Percentiles rank a stretch among this genome's conserved stretches.
Evolutionary conservation across 2,329 filamentous ascomycete genomes (phyloP).

Genomic region (Thermomyces lanuginosus): DNA sequence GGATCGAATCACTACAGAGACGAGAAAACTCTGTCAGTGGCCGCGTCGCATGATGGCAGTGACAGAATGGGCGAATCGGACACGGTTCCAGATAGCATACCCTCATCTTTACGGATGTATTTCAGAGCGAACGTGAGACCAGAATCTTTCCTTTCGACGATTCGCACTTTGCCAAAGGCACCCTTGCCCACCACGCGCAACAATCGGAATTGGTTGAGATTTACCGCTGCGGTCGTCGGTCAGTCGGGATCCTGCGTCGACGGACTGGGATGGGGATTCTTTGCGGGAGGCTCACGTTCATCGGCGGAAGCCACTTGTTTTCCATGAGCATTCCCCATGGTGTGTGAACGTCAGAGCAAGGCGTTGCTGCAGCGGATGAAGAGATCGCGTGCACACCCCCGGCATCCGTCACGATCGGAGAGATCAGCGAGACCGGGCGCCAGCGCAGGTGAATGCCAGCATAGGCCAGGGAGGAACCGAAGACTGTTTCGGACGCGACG

Average conservation of each 20-base stretch:
- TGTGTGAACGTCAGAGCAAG: conserved; percentile 8
- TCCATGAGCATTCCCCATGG: conserved; percentile 89
- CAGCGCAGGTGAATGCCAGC: no score
- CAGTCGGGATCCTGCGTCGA: conserved; percentile 9
- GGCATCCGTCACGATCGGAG: no score
- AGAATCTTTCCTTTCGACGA: conserved; percentile 94
- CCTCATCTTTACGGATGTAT: conserved; percentile 98
- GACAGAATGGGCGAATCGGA: no score
- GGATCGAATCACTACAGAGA: conserved; percentile 66
- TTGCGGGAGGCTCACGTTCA: conserved; percentile 52
- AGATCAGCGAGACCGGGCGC: no score
- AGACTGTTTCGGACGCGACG: no score
- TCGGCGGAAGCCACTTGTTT: conserved; percentile 86
- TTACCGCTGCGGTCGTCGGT: conserved; percentile 43
- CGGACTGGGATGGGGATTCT: conserved; percentile 9
- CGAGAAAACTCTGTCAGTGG: conserved; percentile 13
- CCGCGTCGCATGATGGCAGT: not conserved
- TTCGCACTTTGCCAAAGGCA: conserved; percentile 95
- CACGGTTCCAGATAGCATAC: conserved; percentile 33
- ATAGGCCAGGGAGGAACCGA: no score
- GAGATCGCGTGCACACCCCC: no score
- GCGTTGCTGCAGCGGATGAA: no score
- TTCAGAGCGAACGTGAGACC: conserved; percentile 88
- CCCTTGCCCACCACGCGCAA: conserved; percentile 92
- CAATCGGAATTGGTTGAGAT: conserved; percentile 91